phyloP scores from a whole-genome alignment of 352 stramenopile species.

The Pythium volutum region DNA sequence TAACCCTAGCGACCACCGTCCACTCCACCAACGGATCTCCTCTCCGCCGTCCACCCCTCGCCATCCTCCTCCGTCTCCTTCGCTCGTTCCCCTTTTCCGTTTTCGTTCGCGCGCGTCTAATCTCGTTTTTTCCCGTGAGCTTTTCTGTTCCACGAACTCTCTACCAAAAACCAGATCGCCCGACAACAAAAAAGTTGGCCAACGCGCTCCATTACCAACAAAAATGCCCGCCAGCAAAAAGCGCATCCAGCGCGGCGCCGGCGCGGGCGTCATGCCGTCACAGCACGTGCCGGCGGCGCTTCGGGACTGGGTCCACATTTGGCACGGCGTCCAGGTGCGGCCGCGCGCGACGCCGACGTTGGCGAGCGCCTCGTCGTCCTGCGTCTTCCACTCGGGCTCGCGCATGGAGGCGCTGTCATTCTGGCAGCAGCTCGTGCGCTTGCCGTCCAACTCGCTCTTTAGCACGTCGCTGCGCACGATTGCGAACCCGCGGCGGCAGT shows the following conservation, averaged over 20 bases:
- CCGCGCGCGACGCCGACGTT: conserved; percentile 21
- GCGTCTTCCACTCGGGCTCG: conserved; percentile 70
- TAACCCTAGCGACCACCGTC: no score
- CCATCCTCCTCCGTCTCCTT: no score
- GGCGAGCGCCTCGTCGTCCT: conserved; percentile 7
- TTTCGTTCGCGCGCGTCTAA: no score
- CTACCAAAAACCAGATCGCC: neutral
- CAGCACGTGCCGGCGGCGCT: conserved; percentile 61
- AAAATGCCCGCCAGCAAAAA: conserved; percentile 77
- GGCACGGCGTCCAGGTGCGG: conserved; percentile 73
- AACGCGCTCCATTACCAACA: neutral
- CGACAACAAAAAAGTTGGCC: conserved; percentile 6
- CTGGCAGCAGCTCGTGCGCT: conserved; percentile 66
- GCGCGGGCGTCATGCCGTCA: conserved; percentile 33
- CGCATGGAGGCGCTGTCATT: conserved; percentile 59
- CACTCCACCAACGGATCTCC: no score
- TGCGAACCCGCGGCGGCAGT: conserved; percentile 57
- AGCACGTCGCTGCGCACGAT: conserved; percentile 48
- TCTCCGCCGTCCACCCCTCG: no score
- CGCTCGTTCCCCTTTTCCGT: no score
- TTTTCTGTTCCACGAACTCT: no score
- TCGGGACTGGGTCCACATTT: conserved; percentile 77
- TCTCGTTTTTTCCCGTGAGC: no score
- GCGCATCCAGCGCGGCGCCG: conserved; percentile 58
- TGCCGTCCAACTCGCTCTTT: conserved; percentile 74